Conservation (phyloP, 768 basidiomycete genomes). For the Leucocoprinus sp. region DNA sequence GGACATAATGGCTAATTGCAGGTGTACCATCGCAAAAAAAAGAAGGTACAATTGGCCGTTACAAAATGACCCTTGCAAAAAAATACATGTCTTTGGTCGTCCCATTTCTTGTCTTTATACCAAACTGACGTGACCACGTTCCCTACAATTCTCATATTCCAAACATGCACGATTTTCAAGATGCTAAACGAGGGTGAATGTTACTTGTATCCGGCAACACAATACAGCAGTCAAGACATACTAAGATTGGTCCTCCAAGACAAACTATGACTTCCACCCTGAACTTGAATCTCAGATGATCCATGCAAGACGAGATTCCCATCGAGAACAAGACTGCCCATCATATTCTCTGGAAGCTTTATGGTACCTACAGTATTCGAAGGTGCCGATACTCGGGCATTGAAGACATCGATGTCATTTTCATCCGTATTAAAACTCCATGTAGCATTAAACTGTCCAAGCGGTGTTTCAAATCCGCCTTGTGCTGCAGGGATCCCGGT, state of each 20-base stretch:
- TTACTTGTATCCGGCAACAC: neutral
- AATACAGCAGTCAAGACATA: neutral
- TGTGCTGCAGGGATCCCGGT: slow-evolving; percentile 32
- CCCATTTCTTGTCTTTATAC: no score
- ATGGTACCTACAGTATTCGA: neutral
- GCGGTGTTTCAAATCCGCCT: slow-evolving; percentile 44
- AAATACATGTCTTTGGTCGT: no score
- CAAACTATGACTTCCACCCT: slow-evolving; percentile 4
- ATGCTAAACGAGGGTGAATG: neutral
- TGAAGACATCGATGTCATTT: slow-evolving; percentile 2
- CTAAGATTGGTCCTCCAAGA: slow-evolving; percentile 3
- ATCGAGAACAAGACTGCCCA: slow-evolving; percentile 1
- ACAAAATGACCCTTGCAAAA: no score
- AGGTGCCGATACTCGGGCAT: slow-evolving; percentile 1
- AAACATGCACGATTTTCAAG: neutral
- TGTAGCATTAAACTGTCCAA: slow-evolving; percentile 42
- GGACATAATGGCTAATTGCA: no score
- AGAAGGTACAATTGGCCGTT: no score
- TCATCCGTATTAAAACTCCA: slow-evolving; percentile 25
- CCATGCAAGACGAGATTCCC: neutral
- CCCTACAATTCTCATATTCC: no score
- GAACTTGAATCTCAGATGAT: neutral
- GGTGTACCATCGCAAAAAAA: no score
- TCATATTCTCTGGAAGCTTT: slow-evolving; percentile 2
- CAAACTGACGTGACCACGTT: no score